phyloP scores from a whole-genome alignment of 2,329 filamentous ascomycete genomes.

The Talaromyces sp. region DNA sequence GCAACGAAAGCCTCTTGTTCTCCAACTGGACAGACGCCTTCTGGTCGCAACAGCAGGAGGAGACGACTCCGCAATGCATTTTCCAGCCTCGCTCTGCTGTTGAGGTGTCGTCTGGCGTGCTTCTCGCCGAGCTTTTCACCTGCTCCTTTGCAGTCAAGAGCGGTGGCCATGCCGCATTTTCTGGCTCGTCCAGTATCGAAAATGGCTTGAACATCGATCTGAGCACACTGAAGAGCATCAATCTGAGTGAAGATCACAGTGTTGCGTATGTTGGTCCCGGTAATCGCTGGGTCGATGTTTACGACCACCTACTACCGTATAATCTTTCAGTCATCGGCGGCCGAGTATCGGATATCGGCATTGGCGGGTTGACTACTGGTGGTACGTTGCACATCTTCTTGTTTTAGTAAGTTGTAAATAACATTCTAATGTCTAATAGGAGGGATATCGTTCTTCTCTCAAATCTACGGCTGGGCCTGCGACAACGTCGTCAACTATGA shows the following conservation, averaged over 20 bases:
- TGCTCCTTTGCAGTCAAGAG: slow-evolving; percentile 52
- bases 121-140: slow-evolving; percentile 24
- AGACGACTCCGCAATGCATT: slow-evolving; percentile 28
- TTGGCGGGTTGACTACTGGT: slow-evolving; percentile 23
- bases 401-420: background rate
- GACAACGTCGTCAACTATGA: slow-evolving; percentile 33
- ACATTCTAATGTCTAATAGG: slow-evolving; percentile 11
- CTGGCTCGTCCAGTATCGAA: slow-evolving; percentile 19
- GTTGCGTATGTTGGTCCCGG: slow-evolving; percentile 28
- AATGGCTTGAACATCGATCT: slow-evolving; percentile 31
- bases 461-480: slow-evolving; percentile 29
- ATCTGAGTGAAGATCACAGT: slow-evolving; percentile 23
- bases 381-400: slow-evolving; percentile 10
- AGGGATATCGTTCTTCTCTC: slow-evolving; percentile 30
- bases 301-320: slow-evolving; percentile 24
- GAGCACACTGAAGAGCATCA: slow-evolving; percentile 23
- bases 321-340: slow-evolving; percentile 31
- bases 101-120: slow-evolving; percentile 27
- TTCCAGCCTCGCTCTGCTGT: slow-evolving; percentile 24
- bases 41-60: slow-evolving; percentile 34
- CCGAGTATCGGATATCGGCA: slow-evolving; percentile 22
- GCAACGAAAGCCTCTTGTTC: slow-evolving; percentile 9
- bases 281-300: slow-evolving; percentile 31
- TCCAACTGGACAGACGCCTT: slow-evolving; percentile 17
- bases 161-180: slow-evolving; percentile 55